A percentile compares a stretch with the other conserved stretches of the same genome.
Evolutionary conservation across 768 basidiomycete genomes (phyloP).

Genomic region (Heimioporus sp.): DNA sequence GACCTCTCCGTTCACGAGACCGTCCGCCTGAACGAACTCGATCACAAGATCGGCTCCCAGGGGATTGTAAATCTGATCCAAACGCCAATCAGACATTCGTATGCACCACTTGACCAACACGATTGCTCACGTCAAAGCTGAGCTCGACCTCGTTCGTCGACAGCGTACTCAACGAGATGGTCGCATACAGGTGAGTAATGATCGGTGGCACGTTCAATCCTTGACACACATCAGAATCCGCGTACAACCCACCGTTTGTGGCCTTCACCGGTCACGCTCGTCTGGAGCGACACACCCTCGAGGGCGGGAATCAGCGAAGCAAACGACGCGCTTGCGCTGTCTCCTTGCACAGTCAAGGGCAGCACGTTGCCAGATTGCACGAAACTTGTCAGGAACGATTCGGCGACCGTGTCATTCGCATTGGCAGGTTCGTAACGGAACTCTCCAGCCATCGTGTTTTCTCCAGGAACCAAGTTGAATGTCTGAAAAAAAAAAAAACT

Average conservation of each 20-base stretch:
- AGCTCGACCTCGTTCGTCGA: slow-evolving; percentile 48
- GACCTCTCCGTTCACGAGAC: slow-evolving; percentile 46
- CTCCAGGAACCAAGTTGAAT: slow-evolving; percentile 58
- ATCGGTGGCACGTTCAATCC: slow-evolving; percentile 54
- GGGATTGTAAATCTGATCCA: slow-evolving; percentile 51
- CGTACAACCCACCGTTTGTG: not conserved
- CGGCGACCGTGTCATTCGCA: slow-evolving; percentile 62
- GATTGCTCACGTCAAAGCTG: slow-evolving; percentile 52
- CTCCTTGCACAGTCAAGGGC: slow-evolving; percentile 57
- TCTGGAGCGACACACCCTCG: slow-evolving; percentile 47
- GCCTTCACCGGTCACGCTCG: slow-evolving; percentile 46
- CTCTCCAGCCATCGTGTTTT: slow-evolving; percentile 51
- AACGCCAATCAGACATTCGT: not conserved
- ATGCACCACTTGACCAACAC: not conserved
- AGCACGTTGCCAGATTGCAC: slow-evolving; percentile 50
- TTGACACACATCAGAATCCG: not conserved
- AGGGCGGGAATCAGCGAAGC: slow-evolving; percentile 55
- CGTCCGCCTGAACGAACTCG: slow-evolving; percentile 55
- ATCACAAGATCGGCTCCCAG: slow-evolving; percentile 56
- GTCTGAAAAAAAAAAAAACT: slow-evolving; percentile 32
- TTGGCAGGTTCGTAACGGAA: slow-evolving; percentile 68
- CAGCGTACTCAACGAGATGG: slow-evolving; percentile 50
- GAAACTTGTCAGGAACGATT: slow-evolving; percentile 59
- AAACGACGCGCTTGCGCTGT: slow-evolving; percentile 58
- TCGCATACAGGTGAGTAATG: slow-evolving; percentile 55